Percentiles rank a stretch among this genome's conserved stretches.
phyloP scores from a whole-genome alignment of 441 rosid genomes.

The Monsonia emarginata region DNA sequence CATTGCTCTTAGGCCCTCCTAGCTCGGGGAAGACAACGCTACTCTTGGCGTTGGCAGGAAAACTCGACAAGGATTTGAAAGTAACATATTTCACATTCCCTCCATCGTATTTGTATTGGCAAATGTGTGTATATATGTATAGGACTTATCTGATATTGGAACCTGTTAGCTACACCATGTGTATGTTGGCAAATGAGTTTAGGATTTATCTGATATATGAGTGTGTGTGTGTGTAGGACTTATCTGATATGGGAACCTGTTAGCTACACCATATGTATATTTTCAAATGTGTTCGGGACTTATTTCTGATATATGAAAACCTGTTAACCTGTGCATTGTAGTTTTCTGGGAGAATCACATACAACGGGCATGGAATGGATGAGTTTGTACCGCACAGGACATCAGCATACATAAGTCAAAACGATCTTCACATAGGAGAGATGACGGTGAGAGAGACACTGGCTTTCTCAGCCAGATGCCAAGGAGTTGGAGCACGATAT shows the following conservation, averaged over 20 bases:
- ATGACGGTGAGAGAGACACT: constrained; percentile 60
- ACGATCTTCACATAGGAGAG: constrained; percentile 50
- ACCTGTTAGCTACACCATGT: no score
- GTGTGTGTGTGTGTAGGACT: no score
- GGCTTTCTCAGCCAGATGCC: constrained; percentile 51
- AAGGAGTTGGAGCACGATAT: constrained; percentile 49
- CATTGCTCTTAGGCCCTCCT: constrained; percentile 54
- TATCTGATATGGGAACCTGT: no score
- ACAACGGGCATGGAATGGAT: constrained; percentile 45
- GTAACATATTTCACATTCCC: constrained; percentile 21
- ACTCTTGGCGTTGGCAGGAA: constrained; percentile 14
- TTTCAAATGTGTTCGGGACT: no score
- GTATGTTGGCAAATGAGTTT: no score
- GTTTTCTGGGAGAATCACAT: constrained; percentile 42
- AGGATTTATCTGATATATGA: no score
- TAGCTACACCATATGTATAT: no score
- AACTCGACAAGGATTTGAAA: constrained; percentile 32
- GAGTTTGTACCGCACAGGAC: constrained; percentile 17
- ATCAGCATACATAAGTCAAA: constrained; percentile 30
- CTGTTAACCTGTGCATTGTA: no score
- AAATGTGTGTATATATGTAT: neutral
- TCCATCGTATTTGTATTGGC: no score
- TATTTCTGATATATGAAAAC: no score
- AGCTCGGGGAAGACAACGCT: constrained; percentile 57
- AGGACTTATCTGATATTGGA: neutral